Evolutionary conservation across 306 rosid genomes (phyloP).

Genomic region (Elaeagnus macrophylla): DNA sequence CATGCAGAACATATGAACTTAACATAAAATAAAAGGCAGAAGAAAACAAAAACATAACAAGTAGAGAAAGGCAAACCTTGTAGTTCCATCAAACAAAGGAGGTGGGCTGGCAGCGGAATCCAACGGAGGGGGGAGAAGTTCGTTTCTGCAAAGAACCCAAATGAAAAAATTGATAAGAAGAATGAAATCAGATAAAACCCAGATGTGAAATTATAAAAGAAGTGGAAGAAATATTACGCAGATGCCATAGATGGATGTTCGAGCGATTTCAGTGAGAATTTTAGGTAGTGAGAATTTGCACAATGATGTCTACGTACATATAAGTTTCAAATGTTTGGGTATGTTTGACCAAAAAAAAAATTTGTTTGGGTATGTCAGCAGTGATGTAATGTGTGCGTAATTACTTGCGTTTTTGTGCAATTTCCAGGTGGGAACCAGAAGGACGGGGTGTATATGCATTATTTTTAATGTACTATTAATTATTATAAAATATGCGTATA

Average conservation of each 20-base stretch:
- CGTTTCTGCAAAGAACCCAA: slow-evolving; percentile 12
- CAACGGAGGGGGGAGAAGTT: slow-evolving; percentile 35
- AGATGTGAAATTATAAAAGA: not conserved
- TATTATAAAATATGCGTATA: no score
- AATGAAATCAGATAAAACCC: slow-evolving; percentile 4
- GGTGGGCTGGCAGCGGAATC: slow-evolving; percentile 55
- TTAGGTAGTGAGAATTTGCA: no score
- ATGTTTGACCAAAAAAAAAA: no score
- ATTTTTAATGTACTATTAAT: no score
- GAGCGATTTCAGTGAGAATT: not conserved
- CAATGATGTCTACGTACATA: not conserved
- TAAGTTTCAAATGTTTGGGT: not conserved
- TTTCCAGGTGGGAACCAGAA: no score
- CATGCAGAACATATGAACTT: not conserved
- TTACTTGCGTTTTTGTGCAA: no score
- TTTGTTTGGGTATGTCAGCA: not conserved
- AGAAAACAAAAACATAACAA: not conserved
- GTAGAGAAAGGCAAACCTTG: slow-evolving; percentile 35
- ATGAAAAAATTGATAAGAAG: not conserved
- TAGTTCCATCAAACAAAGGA: slow-evolving; percentile 75
- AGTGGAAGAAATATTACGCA: slow-evolving; percentile 17
- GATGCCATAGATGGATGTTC: slow-evolving; percentile 31
- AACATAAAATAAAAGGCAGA: not conserved
- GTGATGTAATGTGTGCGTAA: no score
- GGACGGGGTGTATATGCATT: no score